Evolutionary conservation across 208 protist species (phyloP).

Genomic region (Leishmania lainsoni): DNA sequence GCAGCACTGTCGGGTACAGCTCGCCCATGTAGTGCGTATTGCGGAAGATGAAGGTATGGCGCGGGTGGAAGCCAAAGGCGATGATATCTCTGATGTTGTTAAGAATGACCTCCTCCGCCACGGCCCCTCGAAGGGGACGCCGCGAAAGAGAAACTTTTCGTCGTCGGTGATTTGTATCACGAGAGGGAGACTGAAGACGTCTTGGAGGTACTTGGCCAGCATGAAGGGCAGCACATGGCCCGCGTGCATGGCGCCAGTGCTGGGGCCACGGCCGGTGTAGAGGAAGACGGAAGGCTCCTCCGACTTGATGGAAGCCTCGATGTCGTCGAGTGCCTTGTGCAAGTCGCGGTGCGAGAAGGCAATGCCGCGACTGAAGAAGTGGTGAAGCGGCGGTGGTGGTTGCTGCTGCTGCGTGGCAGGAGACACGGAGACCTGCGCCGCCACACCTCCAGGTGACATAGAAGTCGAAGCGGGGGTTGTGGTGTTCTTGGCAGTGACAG

Average conservation of each 20-base stretch:
- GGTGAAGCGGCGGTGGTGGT: constrained; percentile 62
- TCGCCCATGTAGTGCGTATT: constrained; percentile 97
- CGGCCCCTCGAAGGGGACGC: constrained; percentile 76
- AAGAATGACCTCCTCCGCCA: constrained; percentile 70
- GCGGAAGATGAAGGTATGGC: constrained; percentile 99
- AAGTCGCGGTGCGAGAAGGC: constrained; percentile 99
- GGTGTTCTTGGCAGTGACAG: constrained; percentile 5
- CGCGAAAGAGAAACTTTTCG: constrained; percentile 99
- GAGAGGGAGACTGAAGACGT: constrained; percentile 96
- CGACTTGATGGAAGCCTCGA: constrained; percentile 64
- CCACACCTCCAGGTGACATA: not conserved
- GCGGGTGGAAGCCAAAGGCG: constrained; percentile 97
- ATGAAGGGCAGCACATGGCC: constrained; percentile 99
- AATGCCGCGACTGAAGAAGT: constrained; percentile 93
- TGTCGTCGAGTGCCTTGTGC: constrained; percentile 86
- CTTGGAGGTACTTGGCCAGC: constrained; percentile 98
- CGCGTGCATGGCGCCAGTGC: constrained; percentile 96
- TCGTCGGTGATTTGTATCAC: constrained; percentile 99
- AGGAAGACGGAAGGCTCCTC: constrained; percentile 95
- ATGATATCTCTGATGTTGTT: constrained; percentile 99
- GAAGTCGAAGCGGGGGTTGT: not conserved
- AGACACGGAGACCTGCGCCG: not conserved
- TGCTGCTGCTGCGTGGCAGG: not conserved
- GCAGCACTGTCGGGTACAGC: constrained; percentile 96
- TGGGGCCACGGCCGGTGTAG: constrained; percentile 99